These are phyloP conservation scores for Suillus placidus DNA, from an alignment of 768 basidiomycete species.

Conservation along the genomic window DNA sequence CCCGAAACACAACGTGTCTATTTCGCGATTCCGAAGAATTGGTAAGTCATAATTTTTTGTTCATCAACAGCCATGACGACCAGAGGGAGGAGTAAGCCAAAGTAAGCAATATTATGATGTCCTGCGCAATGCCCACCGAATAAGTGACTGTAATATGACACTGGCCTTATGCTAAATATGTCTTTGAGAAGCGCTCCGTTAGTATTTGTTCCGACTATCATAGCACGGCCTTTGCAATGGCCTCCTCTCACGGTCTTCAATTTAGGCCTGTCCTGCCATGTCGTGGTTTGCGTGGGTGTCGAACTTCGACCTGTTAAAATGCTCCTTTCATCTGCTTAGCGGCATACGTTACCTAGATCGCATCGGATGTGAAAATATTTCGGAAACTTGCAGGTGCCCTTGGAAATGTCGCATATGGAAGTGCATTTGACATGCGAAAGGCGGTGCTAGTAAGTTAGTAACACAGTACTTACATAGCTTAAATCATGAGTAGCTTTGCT, in stretches of 20 bases:
- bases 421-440: neutral
- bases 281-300: neutral
- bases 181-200: neutral
- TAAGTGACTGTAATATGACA: neutral
- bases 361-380: neutral
- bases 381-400: conserved; percentile 6
- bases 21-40: neutral
- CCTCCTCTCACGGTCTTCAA: neutral
- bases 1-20: neutral
- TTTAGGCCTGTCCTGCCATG: neutral
- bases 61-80: conserved; percentile 5
- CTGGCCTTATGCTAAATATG: neutral
- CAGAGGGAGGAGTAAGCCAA: neutral
- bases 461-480: neutral
- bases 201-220: neutral
- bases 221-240: neutral
- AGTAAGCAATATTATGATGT: neutral
- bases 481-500: neutral
- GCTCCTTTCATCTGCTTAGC: neutral
- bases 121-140: neutral
- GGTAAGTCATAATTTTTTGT: neutral
- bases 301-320: neutral
- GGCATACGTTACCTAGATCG: neutral
- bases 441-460: neutral
- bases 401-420: neutral